phyloP scores from a whole-genome alignment of 2,329 filamentous ascomycete genomes.

The Xylariaceae sp. region DNA sequence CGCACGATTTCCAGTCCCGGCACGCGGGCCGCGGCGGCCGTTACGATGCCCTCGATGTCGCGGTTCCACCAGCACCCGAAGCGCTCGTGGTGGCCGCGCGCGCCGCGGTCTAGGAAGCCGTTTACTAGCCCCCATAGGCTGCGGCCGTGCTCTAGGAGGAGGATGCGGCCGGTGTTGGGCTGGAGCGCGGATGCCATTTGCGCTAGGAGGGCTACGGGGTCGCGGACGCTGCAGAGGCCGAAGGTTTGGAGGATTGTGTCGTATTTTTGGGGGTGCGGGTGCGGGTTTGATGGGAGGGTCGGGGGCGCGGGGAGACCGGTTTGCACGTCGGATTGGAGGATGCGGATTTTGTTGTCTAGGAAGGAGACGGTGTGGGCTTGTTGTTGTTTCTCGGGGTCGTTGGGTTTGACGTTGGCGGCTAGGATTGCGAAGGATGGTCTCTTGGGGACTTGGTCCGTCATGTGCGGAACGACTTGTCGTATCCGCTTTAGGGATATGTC shows the following conservation, averaged over 20 bases:
- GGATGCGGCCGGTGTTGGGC: conserved; percentile 54
- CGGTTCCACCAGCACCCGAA: conserved; percentile 68
- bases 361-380: conserved; percentile 31
- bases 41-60: conserved; percentile 54
- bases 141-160: conserved; percentile 60
- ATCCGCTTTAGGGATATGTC: conserved; percentile 53
- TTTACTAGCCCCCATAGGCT: conserved; percentile 52
- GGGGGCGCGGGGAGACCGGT: conserved; percentile 40
- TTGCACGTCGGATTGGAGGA: conserved; percentile 48
- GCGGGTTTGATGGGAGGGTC: conserved; percentile 33
- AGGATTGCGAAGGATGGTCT: conserved; percentile 30
- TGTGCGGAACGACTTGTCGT: conserved; percentile 39
- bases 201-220: conserved; percentile 50
- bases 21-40: conserved; percentile 43
- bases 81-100: conserved; percentile 51
- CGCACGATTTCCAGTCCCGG: conserved; percentile 55
- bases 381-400: neutral
- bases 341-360: conserved; percentile 41
- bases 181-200: conserved; percentile 50
- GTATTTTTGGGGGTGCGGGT: conserved; percentile 45
- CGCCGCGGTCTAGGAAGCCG: conserved; percentile 51
- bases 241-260: conserved; percentile 63
- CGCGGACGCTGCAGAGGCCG: conserved; percentile 58
- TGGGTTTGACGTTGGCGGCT: neutral
- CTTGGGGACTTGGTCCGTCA: conserved; percentile 39